Conservation (phyloP, 2,329 filamentous ascomycete species). For the Fusarium bactridioides region DNA sequence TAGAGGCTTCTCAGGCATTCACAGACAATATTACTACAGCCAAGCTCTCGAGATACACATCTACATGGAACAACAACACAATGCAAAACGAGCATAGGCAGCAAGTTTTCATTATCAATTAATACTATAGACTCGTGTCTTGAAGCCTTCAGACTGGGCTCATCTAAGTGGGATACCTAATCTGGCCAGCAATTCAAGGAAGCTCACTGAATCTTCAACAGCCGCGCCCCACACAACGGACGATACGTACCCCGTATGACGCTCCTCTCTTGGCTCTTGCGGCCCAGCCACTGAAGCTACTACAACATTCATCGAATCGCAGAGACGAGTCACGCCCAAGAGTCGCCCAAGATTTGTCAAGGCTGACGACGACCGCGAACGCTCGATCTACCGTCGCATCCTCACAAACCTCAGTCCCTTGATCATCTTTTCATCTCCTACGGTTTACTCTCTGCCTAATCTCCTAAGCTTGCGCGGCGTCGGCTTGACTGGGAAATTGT, state of each 20-base stretch:
- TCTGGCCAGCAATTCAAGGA: neutral
- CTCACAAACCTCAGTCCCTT: neutral
- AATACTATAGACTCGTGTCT: neutral
- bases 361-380: slow-evolving; percentile 41
- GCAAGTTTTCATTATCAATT: neutral
- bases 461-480: slow-evolving; percentile 25
- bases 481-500: slow-evolving; percentile 35
- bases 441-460: neutral
- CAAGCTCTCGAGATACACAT: neutral
- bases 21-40: neutral
- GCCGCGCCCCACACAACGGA: slow-evolving; percentile 23
- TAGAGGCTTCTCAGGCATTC: neutral
- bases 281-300: slow-evolving; percentile 36
- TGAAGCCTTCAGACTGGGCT: neutral
- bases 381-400: slow-evolving; percentile 2
- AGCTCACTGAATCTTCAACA: neutral
- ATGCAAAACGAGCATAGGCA: too few species aligned
- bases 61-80: neutral
- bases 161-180: neutral
- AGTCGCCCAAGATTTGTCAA: slow-evolving; percentile 36
- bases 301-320: slow-evolving; percentile 34
- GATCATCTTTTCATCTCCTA: neutral
- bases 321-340: slow-evolving; percentile 32
- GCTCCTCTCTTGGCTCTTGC: slow-evolving; percentile 21
- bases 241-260: slow-evolving; percentile 39